Evolutionary conservation across 1,139 yeast genomes (phyloP), one percentile per base, ranked within the genome.

Genomic region (Wickerhamomyces sp.): DNA sequence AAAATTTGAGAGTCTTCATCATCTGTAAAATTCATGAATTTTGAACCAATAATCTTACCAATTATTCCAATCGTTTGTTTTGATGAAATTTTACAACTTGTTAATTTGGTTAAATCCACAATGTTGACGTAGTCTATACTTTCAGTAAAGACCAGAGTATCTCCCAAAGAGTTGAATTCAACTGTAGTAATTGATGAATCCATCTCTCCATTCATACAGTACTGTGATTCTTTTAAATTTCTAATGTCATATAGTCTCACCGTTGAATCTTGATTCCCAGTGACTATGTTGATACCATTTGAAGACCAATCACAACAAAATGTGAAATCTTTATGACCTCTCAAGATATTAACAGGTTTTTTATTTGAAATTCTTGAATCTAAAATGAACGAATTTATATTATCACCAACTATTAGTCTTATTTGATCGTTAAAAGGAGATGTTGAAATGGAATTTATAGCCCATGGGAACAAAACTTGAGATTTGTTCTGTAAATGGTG

Each of bases 231-330:
- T 63, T 66, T 61, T 18, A 64, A 32, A 20, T 66, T 56, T 18
- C 47, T 33, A 3, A 51, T 41, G 8, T 61, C 45, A 32, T 52
- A 54, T 25, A 72, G 51, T 33, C 74, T 59, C 11, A 76, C 70
- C 9, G 79, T 68, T 4, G 78, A 70, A 51, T 78, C 85, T 52
- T 78, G 84, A 46, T 71, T 74, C 4, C 84, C 84, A 0, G 81
- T 70, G 9, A 75, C 66, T 14, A 77, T 44, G 5, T 62, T 46
- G 32, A 69, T 57, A 19, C 68, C 73, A 42, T 68, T 47, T 28
- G 49, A 49, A 6, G 61, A 59, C 84, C 84, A 78, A 41, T 76
- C 83, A 51, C 82, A 76, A 31, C 78, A 66, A 47, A 77, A 78
- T 4, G 79, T 73, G 49, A 54, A 75, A 49, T 77, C 84, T 31